A percentile compares a stretch with the other conserved stretches of the same genome.
Conservation (phyloP, 2,329 filamentous ascomycete species). For the Hysterium pulicare region DNA sequence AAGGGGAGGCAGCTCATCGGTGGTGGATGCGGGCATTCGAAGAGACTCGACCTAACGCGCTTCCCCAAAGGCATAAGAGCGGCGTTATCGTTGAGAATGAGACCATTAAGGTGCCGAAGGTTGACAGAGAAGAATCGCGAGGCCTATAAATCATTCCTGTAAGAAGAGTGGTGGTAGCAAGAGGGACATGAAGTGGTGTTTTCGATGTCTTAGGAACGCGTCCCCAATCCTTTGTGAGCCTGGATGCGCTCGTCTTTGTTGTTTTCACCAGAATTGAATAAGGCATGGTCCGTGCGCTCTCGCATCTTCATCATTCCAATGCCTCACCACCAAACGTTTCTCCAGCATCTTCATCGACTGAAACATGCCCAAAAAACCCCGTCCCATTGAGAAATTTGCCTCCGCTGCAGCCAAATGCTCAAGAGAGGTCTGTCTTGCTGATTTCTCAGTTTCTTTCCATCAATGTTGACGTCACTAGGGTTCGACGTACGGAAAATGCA, state of each 20-base stretch:
- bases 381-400: constrained; percentile 68
- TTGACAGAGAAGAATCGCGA: not conserved
- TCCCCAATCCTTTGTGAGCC: constrained; percentile 5
- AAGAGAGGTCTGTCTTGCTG: constrained; percentile 51
- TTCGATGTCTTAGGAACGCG: constrained; percentile 1
- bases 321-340: not conserved
- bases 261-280: constrained; percentile 14
- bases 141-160: constrained; percentile 24
- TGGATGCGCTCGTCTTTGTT: constrained; percentile 23
- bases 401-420: constrained; percentile 64
- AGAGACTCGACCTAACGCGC: constrained; percentile 36
- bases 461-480: constrained; percentile 53
- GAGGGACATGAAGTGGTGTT: not conserved
- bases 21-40: constrained; percentile 41
- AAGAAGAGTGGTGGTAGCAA: constrained; percentile 16
- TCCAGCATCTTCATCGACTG: not conserved
- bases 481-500: constrained; percentile 83
- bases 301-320: not conserved
- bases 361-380: constrained; percentile 48
- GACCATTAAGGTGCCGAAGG: constrained; percentile 1
- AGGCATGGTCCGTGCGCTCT: constrained; percentile 10
- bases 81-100: not conserved
- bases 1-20: constrained; percentile 39
- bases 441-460: constrained; percentile 2
- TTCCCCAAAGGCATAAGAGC: constrained; percentile 40